phyloP scores from a whole-genome alignment of 2,329 filamentous ascomycete genomes.

The Hymenoscyphus occultus region DNA sequence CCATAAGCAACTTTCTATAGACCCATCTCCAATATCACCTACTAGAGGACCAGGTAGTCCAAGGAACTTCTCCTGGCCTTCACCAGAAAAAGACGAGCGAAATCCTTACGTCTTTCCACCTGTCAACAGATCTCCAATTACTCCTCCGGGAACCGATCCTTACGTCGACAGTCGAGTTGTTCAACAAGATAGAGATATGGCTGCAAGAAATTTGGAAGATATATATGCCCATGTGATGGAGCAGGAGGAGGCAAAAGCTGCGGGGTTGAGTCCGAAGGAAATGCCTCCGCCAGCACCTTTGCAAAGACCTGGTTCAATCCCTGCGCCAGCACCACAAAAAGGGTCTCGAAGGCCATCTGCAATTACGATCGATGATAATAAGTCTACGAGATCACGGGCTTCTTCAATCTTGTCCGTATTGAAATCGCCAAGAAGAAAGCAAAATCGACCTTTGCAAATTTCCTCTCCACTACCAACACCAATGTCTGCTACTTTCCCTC shows the following conservation, averaged over 20 bases:
- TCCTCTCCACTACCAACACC: constrained; percentile 66
- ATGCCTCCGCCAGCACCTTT: constrained; percentile 36
- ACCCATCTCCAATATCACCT: constrained; percentile 33
- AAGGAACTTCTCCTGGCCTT: constrained; percentile 51
- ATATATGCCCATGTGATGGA: constrained; percentile 92
- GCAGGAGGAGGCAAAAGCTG: constrained; percentile 69
- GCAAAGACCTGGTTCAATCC: constrained; percentile 29
- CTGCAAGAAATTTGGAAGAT: constrained; percentile 80
- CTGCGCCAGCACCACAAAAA: constrained; percentile 32
- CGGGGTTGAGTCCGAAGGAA: constrained; percentile 49
- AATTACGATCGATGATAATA: constrained; percentile 41
- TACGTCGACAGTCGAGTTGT: constrained; percentile 77
- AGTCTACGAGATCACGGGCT: constrained; percentile 51
- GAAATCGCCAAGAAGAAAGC: constrained; percentile 49
- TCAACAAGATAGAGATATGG: constrained; percentile 68
- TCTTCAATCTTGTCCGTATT: constrained; percentile 61
- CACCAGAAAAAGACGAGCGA: constrained; percentile 40
- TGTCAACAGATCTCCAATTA: constrained; percentile 33
- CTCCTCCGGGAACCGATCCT: constrained; percentile 47
- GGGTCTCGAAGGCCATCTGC: constrained; percentile 41
- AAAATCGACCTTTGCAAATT: constrained; percentile 49
- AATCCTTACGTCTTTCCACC: constrained; percentile 47
- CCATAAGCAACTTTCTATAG: constrained; percentile 39
- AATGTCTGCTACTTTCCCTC: constrained; percentile 57
- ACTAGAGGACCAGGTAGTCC: constrained; percentile 27